These are phyloP conservation scores for Hypsizygus ulmarius DNA, from an alignment of 1,284 basidiomycete species.

Conservation along the genomic window DNA sequence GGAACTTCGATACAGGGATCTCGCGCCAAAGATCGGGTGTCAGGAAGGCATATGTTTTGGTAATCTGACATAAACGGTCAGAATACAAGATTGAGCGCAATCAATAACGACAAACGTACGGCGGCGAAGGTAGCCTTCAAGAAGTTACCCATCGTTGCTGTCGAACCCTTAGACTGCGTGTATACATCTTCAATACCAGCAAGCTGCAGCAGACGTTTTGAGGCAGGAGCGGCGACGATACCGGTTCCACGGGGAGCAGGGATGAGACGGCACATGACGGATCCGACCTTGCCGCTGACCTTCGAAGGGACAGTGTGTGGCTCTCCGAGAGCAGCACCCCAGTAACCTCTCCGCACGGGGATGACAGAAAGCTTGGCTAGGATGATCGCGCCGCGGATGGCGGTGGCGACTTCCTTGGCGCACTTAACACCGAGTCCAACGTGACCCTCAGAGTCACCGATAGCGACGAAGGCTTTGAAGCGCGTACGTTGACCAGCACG, in stretches of 20 bases:
- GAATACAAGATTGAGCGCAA: neutral
- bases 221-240: conserved; percentile 97
- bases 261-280: conserved; percentile 99
- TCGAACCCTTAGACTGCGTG: conserved; percentile 97
- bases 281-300: conserved; percentile 97
- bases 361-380: conserved; percentile 95
- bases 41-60: conserved; percentile 96
- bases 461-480: conserved; percentile 99
- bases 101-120: conserved; percentile 44
- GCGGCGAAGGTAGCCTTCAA: conserved; percentile 98
- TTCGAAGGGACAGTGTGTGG: conserved; percentile 99
- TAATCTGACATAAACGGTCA: conserved; percentile 58
- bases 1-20: conserved; percentile 86
- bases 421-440: conserved; percentile 99
- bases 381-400: conserved; percentile 98
- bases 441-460: conserved; percentile 98
- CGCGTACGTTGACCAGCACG: conserved; percentile 99
- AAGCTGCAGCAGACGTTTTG: conserved; percentile 95
- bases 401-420: conserved; percentile 99
- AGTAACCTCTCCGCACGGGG: conserved; percentile 98
- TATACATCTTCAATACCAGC: conserved; percentile 96
- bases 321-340: conserved; percentile 98
- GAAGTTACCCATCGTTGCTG: conserved; percentile 99
- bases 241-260: conserved; percentile 99
- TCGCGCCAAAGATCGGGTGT: conserved; percentile 98